Evolutionary conservation across 1,284 basidiomycete species (phyloP).

Genomic region (Anthracocystis walkeri): DNA sequence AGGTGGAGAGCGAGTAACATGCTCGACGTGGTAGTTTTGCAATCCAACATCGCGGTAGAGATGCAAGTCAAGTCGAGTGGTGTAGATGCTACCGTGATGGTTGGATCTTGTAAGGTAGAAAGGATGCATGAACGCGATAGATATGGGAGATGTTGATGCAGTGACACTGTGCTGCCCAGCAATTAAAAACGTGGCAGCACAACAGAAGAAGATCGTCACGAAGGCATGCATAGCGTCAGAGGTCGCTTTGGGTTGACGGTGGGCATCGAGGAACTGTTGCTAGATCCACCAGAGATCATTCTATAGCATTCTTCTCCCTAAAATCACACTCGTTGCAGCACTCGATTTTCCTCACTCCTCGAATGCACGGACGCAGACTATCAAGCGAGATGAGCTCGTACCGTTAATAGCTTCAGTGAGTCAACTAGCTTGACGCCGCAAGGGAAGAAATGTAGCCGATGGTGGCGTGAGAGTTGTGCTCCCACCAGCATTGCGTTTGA

Average conservation of each 20-base stretch:
- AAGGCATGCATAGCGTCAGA: not conserved
- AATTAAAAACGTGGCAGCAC: not conserved
- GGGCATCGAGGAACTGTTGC: not conserved
- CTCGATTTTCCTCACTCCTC: too few species aligned
- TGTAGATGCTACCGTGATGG: not conserved
- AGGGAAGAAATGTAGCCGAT: too few species aligned
- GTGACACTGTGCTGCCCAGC: not conserved
- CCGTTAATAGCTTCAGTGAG: too few species aligned
- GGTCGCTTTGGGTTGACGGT: not conserved
- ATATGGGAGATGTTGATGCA: not conserved
- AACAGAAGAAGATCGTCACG: not conserved
- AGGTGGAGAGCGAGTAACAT: not conserved
- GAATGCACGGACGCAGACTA: too few species aligned
- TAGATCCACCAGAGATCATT: not conserved
- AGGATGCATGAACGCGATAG: slow-evolving; percentile 1
- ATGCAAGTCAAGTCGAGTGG: slow-evolving; percentile 2
- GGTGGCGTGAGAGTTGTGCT: too few species aligned
- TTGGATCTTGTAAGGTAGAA: not conserved
- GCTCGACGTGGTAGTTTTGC: not conserved
- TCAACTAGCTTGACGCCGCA: too few species aligned
- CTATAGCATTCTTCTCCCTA: too few species aligned
- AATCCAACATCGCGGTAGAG: not conserved
- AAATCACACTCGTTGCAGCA: too few species aligned
- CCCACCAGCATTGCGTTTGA: too few species aligned
- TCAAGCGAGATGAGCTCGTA: too few species aligned